phyloP scores from a whole-genome alignment of 129 eudicot species.

The Flaveria robusta region DNA sequence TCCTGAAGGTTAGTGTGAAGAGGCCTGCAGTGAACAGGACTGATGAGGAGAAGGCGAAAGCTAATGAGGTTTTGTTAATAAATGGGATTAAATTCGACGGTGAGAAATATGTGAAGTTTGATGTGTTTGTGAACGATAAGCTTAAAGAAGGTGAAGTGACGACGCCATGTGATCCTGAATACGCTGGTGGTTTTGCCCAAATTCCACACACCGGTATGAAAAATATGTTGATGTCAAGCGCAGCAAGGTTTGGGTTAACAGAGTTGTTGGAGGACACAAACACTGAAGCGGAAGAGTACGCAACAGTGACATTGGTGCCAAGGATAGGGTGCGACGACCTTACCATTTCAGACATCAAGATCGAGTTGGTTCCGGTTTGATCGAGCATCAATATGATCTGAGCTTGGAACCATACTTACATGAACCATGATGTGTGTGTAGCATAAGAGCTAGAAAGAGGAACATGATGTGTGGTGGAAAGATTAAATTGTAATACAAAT shows the following conservation, averaged over 20 bases:
- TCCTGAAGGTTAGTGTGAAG: conserved; percentile 35
- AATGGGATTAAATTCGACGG: conserved; percentile 44
- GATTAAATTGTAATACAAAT: not conserved
- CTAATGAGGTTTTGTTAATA: conserved; percentile 49
- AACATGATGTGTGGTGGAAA: not conserved
- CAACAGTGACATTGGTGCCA: conserved; percentile 50
- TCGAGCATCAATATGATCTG: not conserved
- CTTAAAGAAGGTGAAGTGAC: conserved; percentile 12
- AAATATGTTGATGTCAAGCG: conserved; percentile 27
- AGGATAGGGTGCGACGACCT: conserved; percentile 38
- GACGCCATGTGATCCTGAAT: conserved; percentile 43
- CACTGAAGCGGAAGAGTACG: conserved; percentile 37
- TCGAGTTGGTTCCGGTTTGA: conserved; percentile 26
- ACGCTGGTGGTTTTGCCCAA: conserved; percentile 53
- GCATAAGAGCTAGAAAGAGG: not conserved
- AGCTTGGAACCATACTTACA: not conserved
- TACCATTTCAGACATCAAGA: conserved; percentile 45
- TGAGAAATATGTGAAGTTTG: conserved; percentile 43
- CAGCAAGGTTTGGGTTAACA: conserved; percentile 39
- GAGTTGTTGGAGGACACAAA: conserved; percentile 56
- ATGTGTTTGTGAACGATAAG: conserved; percentile 8
- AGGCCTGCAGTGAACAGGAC: conserved; percentile 48
- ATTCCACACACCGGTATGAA: conserved; percentile 32
- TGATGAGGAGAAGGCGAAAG: conserved; percentile 42
- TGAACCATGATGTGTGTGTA: not conserved